Base-by-base conservation (phyloP, 2,329 filamentous ascomycete genomes). In the Monosporascus cannonballus region DNA sequence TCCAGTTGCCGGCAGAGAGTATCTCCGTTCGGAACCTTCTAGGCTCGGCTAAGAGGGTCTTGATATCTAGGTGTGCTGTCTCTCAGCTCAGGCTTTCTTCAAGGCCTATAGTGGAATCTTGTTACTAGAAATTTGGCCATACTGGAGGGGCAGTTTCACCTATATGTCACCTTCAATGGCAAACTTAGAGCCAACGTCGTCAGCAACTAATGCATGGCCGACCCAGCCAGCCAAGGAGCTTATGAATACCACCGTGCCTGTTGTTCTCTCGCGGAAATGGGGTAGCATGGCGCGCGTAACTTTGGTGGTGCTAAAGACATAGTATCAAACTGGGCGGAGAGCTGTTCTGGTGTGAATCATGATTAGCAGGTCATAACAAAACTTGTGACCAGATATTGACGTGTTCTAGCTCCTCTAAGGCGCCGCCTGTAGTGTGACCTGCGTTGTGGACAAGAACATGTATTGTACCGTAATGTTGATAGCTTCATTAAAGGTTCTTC, bases 371-470 rank as follows among this genome's bases (percentile, higher is more conserved):
- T 27, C 25, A 27, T 27, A 27, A 9, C 25, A 27, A 7, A 9
- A 27, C 7, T 27, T 27, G 7, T 27, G 8, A 27, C 25, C 25
- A 7, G 25, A 9, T 27, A 27, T 27, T 3, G 2, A 7, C 54
- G 54, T 51, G 57, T 54, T 56, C 54, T 3, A 59, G n/a, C 25
- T 60, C 56, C 46, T 59, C 56, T 42, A 53, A 59, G 7, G 49
- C 50, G 2, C 51, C 57, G 20, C 51, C 15, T 7, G 37, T 25
- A 17, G 55, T 22, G 24, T 56, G 57, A 9, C 46, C 59, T 7
- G 57, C 59, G 18, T 60, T 59, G 48, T 61, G 57, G 30, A 61
- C 57, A 15, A 61, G 39, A 11, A 60, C 56, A 2, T 27, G 55
- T 9, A 59, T 48, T 27, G 54, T 59, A 15, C 57, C 57, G 27